Evolutionary conservation across 2,329 filamentous ascomycete species (phyloP), one percentile per base, ranked within the genome.

Genomic region (Aspergillus jensenii): DNA sequence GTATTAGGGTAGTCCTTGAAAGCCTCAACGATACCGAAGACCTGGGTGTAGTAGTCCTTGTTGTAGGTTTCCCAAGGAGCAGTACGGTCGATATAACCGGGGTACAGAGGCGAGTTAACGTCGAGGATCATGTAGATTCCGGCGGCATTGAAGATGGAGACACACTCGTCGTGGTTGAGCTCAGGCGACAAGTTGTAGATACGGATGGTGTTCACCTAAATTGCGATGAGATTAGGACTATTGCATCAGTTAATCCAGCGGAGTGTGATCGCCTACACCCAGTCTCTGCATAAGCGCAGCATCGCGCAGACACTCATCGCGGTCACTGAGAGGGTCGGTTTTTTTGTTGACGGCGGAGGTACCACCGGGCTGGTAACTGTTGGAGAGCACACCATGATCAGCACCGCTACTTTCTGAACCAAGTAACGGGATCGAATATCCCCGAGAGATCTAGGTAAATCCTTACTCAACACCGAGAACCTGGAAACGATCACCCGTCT

Each of bases 61-160:
- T 79, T 81, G 76, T 87, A 88, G 27, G 80, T 82, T 41, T 76
- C 77, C 69, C 74, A 76, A 12, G 86, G 84, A 56, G 82, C 76
- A 8, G 71, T 76, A 45, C 84, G 81, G 68, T 88, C 80, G 56
- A 88, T 76, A 58, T 79, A 82, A 62, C 85, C 79, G 46, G 82
- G 81, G 6, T 74, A 71, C 15, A 86, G 71, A 4, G 85, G 85
- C 21, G 82, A 84, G 76, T 87, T 88, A 70, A 88, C 85, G 62
- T 88, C 86, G 46, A 88, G 74, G 53, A 88, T 78, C 78, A 88
- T 79, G 75, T 88, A 88, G 68, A 88, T 88, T 53, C 86, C 86
- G 31, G 84, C 85, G 3, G 80, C 79, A 66, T 87, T 87, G 81
- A 88, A 87, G 73, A 87, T 86, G 59, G 80, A 84, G 58, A 81